Conservation (phyloP, 495 filamentous ascomycete species). For the Aspergillus olivimuriae region DNA sequence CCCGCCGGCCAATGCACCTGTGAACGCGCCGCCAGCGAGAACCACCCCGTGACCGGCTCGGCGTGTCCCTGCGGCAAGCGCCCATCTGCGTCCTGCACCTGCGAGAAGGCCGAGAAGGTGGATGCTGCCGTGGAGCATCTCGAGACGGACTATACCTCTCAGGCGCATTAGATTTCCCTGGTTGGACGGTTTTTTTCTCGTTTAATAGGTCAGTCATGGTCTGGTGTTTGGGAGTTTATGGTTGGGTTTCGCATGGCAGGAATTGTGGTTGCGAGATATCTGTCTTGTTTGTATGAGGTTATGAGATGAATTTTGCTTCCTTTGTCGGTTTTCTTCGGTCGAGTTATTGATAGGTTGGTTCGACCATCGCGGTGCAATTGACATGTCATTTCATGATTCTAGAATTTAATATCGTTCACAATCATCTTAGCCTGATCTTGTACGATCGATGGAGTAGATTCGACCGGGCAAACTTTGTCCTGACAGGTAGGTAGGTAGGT, state of each 20-base stretch:
- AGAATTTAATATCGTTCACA: too few species aligned
- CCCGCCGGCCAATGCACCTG: constrained; percentile 79
- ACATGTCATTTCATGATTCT: too few species aligned
- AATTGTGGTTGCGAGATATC: too few species aligned
- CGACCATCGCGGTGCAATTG: too few species aligned
- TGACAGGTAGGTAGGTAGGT: too few species aligned
- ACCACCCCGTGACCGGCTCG: constrained; percentile 47
- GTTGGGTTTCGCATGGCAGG: constrained; percentile 2
- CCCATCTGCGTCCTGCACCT: constrained; percentile 69
- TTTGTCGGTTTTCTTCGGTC: too few species aligned
- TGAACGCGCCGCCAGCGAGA: constrained; percentile 67
- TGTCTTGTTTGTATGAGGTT: too few species aligned
- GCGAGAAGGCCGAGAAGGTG: constrained; percentile 61
- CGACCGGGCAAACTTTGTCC: too few species aligned
- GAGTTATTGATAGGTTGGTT: too few species aligned
- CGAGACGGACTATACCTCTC: constrained; percentile 79
- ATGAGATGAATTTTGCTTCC: too few species aligned
- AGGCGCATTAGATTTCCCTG: constrained; percentile 1
- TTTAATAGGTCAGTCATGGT: neutral
- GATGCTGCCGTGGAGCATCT: constrained; percentile 36
- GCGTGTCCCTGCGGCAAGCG: constrained; percentile 75
- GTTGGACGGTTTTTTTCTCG: constrained; percentile 1
- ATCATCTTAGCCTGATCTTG: too few species aligned
- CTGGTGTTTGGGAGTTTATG: neutral
- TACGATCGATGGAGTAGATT: too few species aligned